These are phyloP conservation scores for Jackrogersella minutella DNA, from an alignment of 495 filamentous ascomycete species.

Conservation along the genomic window DNA sequence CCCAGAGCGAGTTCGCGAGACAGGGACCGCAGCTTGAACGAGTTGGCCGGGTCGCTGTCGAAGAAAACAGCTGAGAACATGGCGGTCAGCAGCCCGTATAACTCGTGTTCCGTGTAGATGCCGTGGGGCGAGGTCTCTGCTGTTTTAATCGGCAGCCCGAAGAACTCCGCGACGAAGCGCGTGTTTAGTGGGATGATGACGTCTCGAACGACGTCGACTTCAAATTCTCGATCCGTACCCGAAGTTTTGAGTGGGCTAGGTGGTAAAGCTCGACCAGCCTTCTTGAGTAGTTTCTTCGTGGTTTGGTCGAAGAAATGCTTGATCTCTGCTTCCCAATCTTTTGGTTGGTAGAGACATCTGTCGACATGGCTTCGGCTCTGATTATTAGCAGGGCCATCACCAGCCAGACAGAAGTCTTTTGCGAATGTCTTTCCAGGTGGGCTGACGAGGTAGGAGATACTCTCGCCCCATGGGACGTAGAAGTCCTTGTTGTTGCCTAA, in stretches of 20 bases:
- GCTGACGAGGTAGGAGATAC: conserved; percentile 61
- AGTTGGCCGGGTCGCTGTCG: conserved; percentile 53
- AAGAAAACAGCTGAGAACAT: conserved; percentile 63
- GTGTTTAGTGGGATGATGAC: conserved; percentile 71
- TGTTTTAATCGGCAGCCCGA: conserved; percentile 72
- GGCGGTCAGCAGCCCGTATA: conserved; percentile 70
- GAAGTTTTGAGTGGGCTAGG: conserved; percentile 47
- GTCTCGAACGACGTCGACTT: conserved; percentile 72
- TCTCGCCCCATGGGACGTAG: conserved; percentile 68
- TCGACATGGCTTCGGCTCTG: conserved; percentile 58
- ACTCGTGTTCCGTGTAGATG: conserved; percentile 75
- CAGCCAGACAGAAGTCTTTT: conserved; percentile 62
- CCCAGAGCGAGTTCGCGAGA: conserved; percentile 65
- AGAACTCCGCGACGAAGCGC: conserved; percentile 69
- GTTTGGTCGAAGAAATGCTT: conserved; percentile 65
- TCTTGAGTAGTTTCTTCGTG: conserved; percentile 66
- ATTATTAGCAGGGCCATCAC: conserved; percentile 57
- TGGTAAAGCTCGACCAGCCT: conserved; percentile 60
- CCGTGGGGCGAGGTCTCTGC: conserved; percentile 64
- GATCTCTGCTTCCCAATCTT: conserved; percentile 63
- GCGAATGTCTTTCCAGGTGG: conserved; percentile 49
- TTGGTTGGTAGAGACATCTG: conserved; percentile 61
- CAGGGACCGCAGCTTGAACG: conserved; percentile 63
- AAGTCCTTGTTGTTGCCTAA: conserved; percentile 65
- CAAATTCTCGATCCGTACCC: conserved; percentile 43